Base-by-base conservation (phyloP, 2,329 filamentous ascomycete species). In the Onygenales sp. region DNA sequence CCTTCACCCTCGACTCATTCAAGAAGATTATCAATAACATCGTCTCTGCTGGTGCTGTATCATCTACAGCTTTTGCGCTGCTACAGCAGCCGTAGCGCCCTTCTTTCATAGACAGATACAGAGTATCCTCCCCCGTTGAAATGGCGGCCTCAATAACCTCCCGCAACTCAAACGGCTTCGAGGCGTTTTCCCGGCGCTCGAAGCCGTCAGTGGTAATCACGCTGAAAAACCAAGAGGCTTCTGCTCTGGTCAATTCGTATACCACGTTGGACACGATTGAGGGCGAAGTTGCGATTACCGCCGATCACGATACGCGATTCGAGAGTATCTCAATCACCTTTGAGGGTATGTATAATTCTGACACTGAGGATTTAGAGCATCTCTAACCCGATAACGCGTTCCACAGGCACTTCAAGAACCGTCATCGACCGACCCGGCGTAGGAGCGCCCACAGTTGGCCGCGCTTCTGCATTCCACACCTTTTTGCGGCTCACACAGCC, bases 401-500 rank as follows among this genome's bases (percentile, higher is more conserved):
- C 33, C 33, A 44, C 60, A 79, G 78, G 80, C 43, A 72, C 72
- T 3, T 72, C 74, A 33, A 72, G 73, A 55, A 78, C 77, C 2
- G 75, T 69, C 31, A 75, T 84, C 32, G 81, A 84, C 61, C 77
- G 76, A 51, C 67, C 80, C 43, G 74, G 74, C 3, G 71, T 74
- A 3, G 70, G 77, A 5, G 72, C 78, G 3, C 73, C 79, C 35
- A 72, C 80, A 50, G 74, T 76, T 14, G 77, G 77, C 44, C 75
- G 77, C 13, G 76, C 76, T 17, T 78, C 80, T 57, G 79, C 80
- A 21, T 74, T 72, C 47, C 82, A 84, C 55, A 77, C 75, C 14
- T 86, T 86, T 60, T 68, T 86, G 38, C 81, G 78, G 55, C 73
- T 86, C 32, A 74, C 73, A 54, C 82, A 85, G 63, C 83, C 83